These are phyloP conservation scores for Metschnikowia similis DNA, from an alignment of 805 yeast species.

Conservation along the genomic window DNA sequence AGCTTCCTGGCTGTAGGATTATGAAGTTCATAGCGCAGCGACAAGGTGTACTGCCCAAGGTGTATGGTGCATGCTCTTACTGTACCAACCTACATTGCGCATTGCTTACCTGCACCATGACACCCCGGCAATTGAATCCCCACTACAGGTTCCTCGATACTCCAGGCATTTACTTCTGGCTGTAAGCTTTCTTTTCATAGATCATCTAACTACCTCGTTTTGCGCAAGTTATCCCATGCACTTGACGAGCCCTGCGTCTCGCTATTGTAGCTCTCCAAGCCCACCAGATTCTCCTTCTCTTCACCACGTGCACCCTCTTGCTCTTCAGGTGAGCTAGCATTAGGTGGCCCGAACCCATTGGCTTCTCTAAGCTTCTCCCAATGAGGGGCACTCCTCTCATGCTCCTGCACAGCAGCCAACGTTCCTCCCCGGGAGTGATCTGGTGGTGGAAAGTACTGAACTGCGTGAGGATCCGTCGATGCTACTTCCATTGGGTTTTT, in stretches of 20 bases:
- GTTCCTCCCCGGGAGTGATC: not conserved
- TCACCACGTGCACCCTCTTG: slow-evolving; percentile 1
- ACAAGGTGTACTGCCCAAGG: not conserved
- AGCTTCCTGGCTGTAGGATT: not conserved
- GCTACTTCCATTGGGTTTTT: slow-evolving; percentile 50
- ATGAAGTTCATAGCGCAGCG: not conserved
- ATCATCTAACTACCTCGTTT: slow-evolving; percentile 2
- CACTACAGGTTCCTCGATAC: not conserved
- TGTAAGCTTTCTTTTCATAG: not conserved
- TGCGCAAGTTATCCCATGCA: slow-evolving; percentile 17
- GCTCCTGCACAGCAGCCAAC: slow-evolving; percentile 12
- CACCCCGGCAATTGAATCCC: not conserved
- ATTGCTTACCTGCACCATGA: not conserved
- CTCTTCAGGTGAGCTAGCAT: not conserved
- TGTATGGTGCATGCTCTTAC: not conserved
- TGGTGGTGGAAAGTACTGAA: slow-evolving; percentile 22
- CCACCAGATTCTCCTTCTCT: not conserved
- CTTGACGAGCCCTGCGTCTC: slow-evolving; percentile 3
- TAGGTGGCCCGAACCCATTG: slow-evolving; percentile 20
- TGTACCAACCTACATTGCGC: not conserved
- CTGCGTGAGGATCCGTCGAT: slow-evolving; percentile 25
- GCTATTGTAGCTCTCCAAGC: not conserved
- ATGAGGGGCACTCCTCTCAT: slow-evolving; percentile 19
- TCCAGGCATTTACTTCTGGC: not conserved
- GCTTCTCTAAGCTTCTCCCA: slow-evolving; percentile 36